phyloP scores from a whole-genome alignment of 2,329 filamentous ascomycete species.

The Arthroderma sp. region DNA sequence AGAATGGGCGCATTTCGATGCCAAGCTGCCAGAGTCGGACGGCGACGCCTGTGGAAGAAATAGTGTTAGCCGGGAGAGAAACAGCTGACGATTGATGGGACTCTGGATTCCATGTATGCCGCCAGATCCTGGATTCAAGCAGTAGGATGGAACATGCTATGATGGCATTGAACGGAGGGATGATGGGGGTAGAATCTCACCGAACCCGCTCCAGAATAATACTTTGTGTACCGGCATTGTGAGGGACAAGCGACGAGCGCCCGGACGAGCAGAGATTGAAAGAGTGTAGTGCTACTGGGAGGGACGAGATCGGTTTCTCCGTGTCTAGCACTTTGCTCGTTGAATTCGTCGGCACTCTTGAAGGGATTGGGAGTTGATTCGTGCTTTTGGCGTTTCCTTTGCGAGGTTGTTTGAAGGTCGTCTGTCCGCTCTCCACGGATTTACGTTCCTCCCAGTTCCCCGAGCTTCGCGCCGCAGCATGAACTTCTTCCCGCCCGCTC shows the following conservation, averaged over 20 bases:
- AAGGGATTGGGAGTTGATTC: background rate
- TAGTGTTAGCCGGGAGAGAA: background rate
- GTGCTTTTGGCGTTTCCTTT: background rate
- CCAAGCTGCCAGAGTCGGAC: constrained; percentile 93
- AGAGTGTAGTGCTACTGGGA: background rate
- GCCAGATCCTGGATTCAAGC: too few species aligned
- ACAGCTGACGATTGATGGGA: too few species aligned
- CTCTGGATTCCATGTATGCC: too few species aligned
- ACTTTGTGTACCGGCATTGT: constrained; percentile 37
- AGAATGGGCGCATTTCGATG: constrained; percentile 94
- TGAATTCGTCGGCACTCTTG: too few species aligned
- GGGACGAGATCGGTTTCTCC: background rate
- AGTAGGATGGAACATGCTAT: too few species aligned
- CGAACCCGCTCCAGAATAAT: constrained; percentile 58
- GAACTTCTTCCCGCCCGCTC: too few species aligned
- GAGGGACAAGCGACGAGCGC: constrained; percentile 11
- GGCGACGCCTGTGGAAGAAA: constrained; percentile 55
- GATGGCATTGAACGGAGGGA: too few species aligned
- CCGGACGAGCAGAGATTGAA: constrained; percentile 7
- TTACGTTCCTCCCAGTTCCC: too few species aligned
- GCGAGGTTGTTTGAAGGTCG: background rate
- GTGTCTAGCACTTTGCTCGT: too few species aligned
- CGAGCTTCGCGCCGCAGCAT: too few species aligned
- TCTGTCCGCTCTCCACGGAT: background rate
- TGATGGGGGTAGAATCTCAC: constrained; percentile 40